Conservation (phyloP, 768 basidiomycete species). For the Auricularia sp. region DNA sequence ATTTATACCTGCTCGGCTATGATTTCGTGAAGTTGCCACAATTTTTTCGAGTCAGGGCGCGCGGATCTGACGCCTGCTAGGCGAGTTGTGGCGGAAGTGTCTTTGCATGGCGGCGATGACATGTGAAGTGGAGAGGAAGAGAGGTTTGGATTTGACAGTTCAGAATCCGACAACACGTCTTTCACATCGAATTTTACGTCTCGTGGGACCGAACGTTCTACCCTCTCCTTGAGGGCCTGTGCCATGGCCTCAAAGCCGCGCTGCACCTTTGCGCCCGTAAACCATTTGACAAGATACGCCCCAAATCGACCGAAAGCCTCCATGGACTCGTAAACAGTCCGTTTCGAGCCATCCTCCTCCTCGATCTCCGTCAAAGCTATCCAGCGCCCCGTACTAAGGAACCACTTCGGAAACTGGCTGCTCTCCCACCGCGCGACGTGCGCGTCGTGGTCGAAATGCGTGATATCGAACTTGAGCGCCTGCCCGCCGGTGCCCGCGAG, state of each 20-base stretch:
- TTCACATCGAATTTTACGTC: no score
- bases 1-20: no score
- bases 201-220: no score
- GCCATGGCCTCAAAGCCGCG: conserved; percentile 45
- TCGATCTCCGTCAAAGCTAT: conserved; percentile 41
- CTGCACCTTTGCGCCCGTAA: conserved; percentile 33
- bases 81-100: no score
- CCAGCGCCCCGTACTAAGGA: conserved; percentile 52
- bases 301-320: conserved; percentile 50
- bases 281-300: conserved; percentile 43
- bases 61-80: no score
- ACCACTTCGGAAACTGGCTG: conserved; percentile 31
- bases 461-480: conserved; percentile 33
- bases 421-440: conserved; percentile 50
- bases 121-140: no score
- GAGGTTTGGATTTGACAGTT: no score
- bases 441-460: conserved; percentile 41
- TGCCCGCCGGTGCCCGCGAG: conserved; percentile 34
- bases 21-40: no score
- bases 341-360: conserved; percentile 33
- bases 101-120: no score
- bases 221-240: conserved; percentile 37
- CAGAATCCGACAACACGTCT: no score
- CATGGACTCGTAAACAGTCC: conserved; percentile 53
- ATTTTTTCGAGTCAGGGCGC: no score